Evolutionary conservation across 2,329 filamentous ascomycete species (phyloP).

Genomic region (Penicillium polonicum): DNA sequence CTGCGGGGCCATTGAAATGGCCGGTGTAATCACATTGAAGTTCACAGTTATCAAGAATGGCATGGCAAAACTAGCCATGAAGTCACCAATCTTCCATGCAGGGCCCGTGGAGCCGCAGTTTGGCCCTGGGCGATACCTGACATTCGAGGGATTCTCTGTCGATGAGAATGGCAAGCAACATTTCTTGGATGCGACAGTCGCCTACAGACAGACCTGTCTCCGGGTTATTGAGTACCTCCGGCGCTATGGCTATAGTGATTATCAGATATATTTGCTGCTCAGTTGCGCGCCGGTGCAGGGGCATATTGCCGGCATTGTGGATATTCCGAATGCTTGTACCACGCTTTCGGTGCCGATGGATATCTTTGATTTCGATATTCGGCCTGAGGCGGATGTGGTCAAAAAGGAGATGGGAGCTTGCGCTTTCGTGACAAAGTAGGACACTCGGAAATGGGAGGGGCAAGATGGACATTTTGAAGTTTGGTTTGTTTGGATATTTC

Average conservation of each 20-base stretch:
- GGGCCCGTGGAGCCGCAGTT: slow-evolving; percentile 88
- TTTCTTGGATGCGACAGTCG: slow-evolving; percentile 81
- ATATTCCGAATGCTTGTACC: slow-evolving; percentile 88
- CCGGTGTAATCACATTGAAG: slow-evolving; percentile 84
- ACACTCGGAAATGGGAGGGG: neutral
- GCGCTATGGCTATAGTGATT: slow-evolving; percentile 66
- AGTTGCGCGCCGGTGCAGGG: slow-evolving; percentile 86
- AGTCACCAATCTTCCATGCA: slow-evolving; percentile 79
- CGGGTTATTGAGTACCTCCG: slow-evolving; percentile 76
- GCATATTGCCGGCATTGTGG: slow-evolving; percentile 83
- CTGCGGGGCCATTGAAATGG: slow-evolving; percentile 91
- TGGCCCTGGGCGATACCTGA: slow-evolving; percentile 75
- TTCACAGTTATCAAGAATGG: slow-evolving; percentile 84
- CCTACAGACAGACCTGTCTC: slow-evolving; percentile 78
- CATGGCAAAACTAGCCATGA: slow-evolving; percentile 70
- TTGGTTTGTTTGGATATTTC: neutral
- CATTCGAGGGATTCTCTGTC: slow-evolving; percentile 87
- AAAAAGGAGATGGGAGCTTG: slow-evolving; percentile 69
- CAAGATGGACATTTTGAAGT: neutral
- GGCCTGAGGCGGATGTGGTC: slow-evolving; percentile 60
- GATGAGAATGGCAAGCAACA: slow-evolving; percentile 87
- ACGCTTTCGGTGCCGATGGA: slow-evolving; percentile 87
- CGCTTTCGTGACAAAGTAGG: slow-evolving; percentile 55
- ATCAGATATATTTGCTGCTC: slow-evolving; percentile 83
- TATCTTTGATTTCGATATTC: slow-evolving; percentile 92